Percentiles rank a stretch among this genome's conserved stretches.
Evolutionary conservation across 2,329 filamentous ascomycete genomes (phyloP).

Genomic region (Kalaharituber pfeilii): DNA sequence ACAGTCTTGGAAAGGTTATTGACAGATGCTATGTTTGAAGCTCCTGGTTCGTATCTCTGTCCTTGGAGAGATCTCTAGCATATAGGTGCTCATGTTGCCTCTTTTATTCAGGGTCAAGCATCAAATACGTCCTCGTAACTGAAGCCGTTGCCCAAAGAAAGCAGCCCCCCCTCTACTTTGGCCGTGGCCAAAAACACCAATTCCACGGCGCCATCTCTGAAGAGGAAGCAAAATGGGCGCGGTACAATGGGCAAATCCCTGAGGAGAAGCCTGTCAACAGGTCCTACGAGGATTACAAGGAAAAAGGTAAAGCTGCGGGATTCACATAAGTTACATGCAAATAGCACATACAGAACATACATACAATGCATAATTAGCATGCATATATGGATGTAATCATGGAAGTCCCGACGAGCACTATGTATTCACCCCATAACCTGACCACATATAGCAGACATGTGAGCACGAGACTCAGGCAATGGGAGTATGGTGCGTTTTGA

Average conservation of each 20-base stretch:
- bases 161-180: conserved; percentile 35
- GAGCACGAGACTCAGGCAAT: too few species aligned
- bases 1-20: conserved; percentile 67
- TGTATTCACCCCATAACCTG: too few species aligned
- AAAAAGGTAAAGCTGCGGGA: conserved; percentile 11
- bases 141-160: conserved; percentile 34
- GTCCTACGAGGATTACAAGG: conserved; percentile 9
- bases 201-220: conserved; percentile 35
- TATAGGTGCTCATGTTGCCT: conserved; percentile 24
- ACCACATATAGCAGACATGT: too few species aligned
- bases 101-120: conserved; percentile 31
- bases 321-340: conserved; percentile 9
- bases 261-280: not conserved
- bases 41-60: conserved; percentile 32
- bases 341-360: too few species aligned
- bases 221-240: conserved; percentile 33
- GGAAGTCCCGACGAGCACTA: too few species aligned
- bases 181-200: conserved; percentile 34
- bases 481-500: too few species aligned
- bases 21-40: conserved; percentile 66
- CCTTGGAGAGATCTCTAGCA: not conserved
- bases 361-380: too few species aligned
- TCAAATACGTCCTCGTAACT: conserved; percentile 38
- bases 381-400: too few species aligned
- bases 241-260: conserved; percentile 2